Percentiles rank a stretch among this genome's conserved stretches.
phyloP scores from a whole-genome alignment of 169 alveolate species.

The Miamiensis avidus region DNA sequence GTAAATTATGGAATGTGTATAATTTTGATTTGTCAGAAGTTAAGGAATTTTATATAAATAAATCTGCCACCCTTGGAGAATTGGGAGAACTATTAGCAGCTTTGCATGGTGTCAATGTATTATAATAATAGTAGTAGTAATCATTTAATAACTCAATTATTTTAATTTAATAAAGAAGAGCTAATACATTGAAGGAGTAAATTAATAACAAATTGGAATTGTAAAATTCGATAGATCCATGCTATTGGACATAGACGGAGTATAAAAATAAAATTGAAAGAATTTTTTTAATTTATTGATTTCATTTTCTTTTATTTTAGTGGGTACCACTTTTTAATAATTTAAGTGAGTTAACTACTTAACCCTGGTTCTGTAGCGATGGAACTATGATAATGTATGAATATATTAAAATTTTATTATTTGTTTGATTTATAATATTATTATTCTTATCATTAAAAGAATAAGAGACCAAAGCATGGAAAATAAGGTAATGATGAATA shows the following conservation, averaged over 20 bases:
- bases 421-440: too few relatives aligned
- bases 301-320: neutral
- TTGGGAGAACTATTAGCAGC: neutral
- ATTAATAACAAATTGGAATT: too few relatives aligned
- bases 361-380: neutral
- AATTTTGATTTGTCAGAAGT: slow-evolving; percentile 1
- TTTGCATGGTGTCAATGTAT: neutral
- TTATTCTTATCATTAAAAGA: too few relatives aligned
- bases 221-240: neutral
- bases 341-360: neutral
- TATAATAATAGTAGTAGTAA: neutral
- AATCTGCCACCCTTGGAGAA: neutral
- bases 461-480: too few relatives aligned
- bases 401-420: too few relatives aligned
- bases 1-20: slow-evolving; percentile 1
- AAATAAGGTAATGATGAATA: too few relatives aligned
- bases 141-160: too few relatives aligned
- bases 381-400: neutral
- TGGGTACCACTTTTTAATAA: neutral
- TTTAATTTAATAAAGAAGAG: too few relatives aligned
- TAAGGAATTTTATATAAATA: neutral
- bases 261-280: too few relatives aligned
- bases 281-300: too few relatives aligned
- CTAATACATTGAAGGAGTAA: neutral
- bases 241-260: neutral